These are phyloP conservation scores for Fistulinella staudtii DNA, from an alignment of 1,284 basidiomycete genomes.

Conservation along the genomic window DNA sequence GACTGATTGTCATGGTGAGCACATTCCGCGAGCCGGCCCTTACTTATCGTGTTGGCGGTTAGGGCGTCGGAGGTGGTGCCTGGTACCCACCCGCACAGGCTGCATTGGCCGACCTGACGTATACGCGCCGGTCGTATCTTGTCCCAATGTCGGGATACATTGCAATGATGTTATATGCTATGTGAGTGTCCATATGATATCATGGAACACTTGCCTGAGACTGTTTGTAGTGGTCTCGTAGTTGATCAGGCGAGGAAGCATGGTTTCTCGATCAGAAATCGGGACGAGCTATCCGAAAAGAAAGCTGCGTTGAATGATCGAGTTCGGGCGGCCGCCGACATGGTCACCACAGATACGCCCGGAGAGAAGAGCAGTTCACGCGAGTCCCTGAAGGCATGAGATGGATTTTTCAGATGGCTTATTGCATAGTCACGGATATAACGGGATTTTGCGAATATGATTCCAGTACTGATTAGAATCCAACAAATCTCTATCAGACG, in stretches of 20 bases:
- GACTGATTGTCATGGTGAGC: conserved; percentile 59
- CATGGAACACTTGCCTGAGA: background rate
- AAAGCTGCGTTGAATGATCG: conserved; percentile 6
- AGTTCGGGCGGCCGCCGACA: background rate
- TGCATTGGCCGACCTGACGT: conserved; percentile 55
- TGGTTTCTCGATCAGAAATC: conserved; percentile 49
- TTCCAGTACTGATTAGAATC: conserved; percentile 19
- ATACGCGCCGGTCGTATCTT: conserved; percentile 53
- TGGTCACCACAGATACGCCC: conserved; percentile 4
- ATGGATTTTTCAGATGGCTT: background rate
- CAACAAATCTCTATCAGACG: conserved; percentile 9
- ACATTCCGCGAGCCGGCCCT: conserved; percentile 1
- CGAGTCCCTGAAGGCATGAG: conserved; percentile 7
- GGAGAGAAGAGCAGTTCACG: conserved; percentile 7
- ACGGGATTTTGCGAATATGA: background rate
- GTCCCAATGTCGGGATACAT: conserved; percentile 58
- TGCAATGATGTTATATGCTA: conserved; percentile 55
- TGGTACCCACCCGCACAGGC: conserved; percentile 74
- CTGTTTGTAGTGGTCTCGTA: conserved; percentile 44
- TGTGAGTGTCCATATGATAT: conserved; percentile 38
- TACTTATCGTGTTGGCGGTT: conserved; percentile 1
- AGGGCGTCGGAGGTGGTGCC: conserved; percentile 72
- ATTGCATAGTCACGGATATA: conserved; percentile 3
- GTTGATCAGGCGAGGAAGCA: conserved; percentile 45
- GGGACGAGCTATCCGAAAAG: conserved; percentile 38